phyloP scores from a whole-genome alignment of 129 eudicot species.

The Mikania micrantha region DNA sequence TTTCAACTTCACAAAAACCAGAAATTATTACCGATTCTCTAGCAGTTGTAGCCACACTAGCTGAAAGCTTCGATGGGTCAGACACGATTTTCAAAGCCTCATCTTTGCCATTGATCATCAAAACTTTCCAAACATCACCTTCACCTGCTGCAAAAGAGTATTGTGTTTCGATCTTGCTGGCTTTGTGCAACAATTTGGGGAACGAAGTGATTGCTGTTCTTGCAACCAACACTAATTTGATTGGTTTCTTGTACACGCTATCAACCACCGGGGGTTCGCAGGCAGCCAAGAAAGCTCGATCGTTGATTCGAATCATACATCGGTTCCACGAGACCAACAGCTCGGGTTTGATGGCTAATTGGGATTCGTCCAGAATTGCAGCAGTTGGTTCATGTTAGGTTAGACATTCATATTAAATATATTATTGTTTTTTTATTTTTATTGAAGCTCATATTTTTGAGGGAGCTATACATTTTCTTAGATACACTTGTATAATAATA shows the following conservation, averaged over 20 bases:
- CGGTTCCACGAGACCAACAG: constrained; percentile 52
- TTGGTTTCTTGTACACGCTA: constrained; percentile 44
- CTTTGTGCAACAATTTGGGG: constrained; percentile 59
- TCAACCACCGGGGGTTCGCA: constrained; percentile 41
- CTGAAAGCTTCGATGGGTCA: constrained; percentile 64
- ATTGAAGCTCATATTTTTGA: constrained; percentile 33
- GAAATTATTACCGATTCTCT: constrained; percentile 62
- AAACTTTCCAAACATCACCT: constrained; percentile 25
- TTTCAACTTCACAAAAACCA: constrained; percentile 39
- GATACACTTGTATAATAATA: constrained; percentile 17
- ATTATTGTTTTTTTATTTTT: constrained; percentile 5
- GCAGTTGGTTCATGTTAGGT: constrained; percentile 47
- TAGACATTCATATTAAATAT: not conserved
- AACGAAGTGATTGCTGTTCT: constrained; percentile 44
- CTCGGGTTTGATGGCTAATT: constrained; percentile 28
- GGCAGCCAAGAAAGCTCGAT: constrained; percentile 51
- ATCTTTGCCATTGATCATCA: constrained; percentile 24
- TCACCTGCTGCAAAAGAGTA: constrained; percentile 60
- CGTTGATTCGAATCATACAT: constrained; percentile 58
- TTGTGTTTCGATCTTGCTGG: constrained; percentile 60
- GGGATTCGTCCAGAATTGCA: constrained; percentile 41
- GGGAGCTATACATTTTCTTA: constrained; percentile 20
- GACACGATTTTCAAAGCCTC: constrained; percentile 33
- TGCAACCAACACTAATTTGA: constrained; percentile 48
- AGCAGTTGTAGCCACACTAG: constrained; percentile 58